phyloP scores from a whole-genome alignment of 2,329 filamentous ascomycete genomes.

The Fusarium sp. region DNA sequence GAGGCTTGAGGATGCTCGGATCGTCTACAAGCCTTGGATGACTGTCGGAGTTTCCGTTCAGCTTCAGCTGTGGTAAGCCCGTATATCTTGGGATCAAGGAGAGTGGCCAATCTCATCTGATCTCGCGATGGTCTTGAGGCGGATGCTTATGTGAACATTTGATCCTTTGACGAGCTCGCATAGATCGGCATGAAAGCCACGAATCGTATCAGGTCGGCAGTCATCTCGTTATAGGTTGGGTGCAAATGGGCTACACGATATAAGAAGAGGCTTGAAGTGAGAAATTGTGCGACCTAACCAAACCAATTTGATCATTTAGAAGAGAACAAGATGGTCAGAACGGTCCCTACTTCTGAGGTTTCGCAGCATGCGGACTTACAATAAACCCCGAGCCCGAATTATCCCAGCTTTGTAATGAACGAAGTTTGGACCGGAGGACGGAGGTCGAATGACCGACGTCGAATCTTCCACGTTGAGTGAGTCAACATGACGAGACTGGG shows the following conservation, averaged over 20 bases:
- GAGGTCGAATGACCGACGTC: background rate
- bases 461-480: background rate
- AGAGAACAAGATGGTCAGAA: background rate
- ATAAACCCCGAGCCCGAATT: slow-evolving; percentile 29
- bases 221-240: background rate
- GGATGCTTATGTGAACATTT: background rate
- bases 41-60: slow-evolving; percentile 6
- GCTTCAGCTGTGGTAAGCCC: background rate
- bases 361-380: slow-evolving; percentile 27
- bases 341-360: slow-evolving; percentile 16
- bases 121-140: background rate
- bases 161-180: background rate
- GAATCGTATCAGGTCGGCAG: background rate
- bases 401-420: background rate
- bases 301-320: background rate
- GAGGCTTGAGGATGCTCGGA: slow-evolving; percentile 12
- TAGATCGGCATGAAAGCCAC: background rate
- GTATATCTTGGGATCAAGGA: background rate
- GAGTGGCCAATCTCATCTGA: background rate
- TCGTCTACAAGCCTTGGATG: slow-evolving; percentile 2
- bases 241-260: slow-evolving; percentile 9
- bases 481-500: slow-evolving; percentile 21
- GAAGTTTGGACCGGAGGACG: background rate
- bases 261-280: slow-evolving; percentile 6
- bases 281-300: slow-evolving; percentile 16